Conservation (phyloP, 176 grass and related monocot genomes). For the Oryza coarctata region DNA sequence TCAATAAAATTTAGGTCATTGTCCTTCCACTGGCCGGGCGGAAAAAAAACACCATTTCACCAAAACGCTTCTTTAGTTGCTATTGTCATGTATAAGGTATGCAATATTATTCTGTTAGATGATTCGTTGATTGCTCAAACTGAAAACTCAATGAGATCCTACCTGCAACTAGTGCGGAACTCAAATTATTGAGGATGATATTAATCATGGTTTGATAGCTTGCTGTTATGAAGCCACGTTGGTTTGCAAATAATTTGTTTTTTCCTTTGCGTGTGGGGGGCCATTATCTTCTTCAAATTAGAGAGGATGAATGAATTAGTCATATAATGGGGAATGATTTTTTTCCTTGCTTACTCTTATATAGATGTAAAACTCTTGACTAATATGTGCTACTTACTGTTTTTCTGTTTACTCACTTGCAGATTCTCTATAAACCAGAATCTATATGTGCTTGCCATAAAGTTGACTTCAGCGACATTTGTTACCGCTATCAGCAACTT, state of each 20-base stretch:
- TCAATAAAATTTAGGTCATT: too few relatives aligned
- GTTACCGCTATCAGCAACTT: slow-evolving; percentile 51
- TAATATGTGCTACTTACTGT: background rate
- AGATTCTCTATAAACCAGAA: slow-evolving; percentile 46
- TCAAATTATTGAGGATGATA: background rate
- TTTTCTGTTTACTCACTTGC: background rate
- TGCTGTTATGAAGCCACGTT: too few relatives aligned
- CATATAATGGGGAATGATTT: background rate
- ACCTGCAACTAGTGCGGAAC: too few relatives aligned
- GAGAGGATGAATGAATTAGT: background rate
- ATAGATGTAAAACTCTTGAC: background rate
- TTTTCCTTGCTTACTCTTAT: background rate
- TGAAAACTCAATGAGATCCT: too few relatives aligned
- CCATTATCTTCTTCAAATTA: background rate
- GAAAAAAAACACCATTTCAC: background rate
- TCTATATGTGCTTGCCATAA: slow-evolving; percentile 46
- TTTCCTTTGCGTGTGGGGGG: too few relatives aligned
- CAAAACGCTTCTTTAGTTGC: background rate
- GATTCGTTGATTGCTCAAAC: too few relatives aligned
- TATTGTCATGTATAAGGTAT: too few relatives aligned
- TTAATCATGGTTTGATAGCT: background rate
- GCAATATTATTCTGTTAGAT: too few relatives aligned
- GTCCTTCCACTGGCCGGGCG: too few relatives aligned
- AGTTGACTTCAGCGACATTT: slow-evolving; percentile 47
- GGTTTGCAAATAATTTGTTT: too few relatives aligned